These are phyloP conservation scores for Diaporthe sp. DNA, from an alignment of 2,329 filamentous ascomycete species.

Conservation along the genomic window DNA sequence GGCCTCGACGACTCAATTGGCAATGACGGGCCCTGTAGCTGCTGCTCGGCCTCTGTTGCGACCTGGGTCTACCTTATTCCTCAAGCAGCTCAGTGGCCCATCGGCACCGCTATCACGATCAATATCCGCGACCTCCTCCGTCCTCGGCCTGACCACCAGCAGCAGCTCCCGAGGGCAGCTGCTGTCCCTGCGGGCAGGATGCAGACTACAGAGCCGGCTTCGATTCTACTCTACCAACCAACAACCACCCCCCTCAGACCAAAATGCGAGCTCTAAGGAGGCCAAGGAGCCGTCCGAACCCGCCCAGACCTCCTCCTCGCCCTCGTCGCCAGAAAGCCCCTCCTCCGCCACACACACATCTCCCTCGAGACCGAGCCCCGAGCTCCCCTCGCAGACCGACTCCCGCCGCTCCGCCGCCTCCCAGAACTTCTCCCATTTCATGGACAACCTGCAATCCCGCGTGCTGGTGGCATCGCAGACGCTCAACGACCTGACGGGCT, in stretches of 20 bases:
- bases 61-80: slow-evolving; percentile 36
- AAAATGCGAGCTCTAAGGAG: slow-evolving; percentile 11
- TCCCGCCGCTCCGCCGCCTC: slow-evolving; percentile 58
- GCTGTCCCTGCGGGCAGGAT: slow-evolving; percentile 49
- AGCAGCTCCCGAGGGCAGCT: slow-evolving; percentile 19
- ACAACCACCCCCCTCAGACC: background rate
- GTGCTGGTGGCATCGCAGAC: slow-evolving; percentile 88
- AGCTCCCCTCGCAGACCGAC: slow-evolving; percentile 63
- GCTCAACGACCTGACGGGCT: slow-evolving; percentile 95
- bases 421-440: slow-evolving; percentile 74
- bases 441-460: slow-evolving; percentile 91
- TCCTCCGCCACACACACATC: slow-evolving; percentile 16
- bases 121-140: slow-evolving; percentile 18
- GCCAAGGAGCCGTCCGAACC: slow-evolving; percentile 10
- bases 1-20: slow-evolving; percentile 32
- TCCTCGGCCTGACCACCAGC: slow-evolving; percentile 34
- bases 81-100: slow-evolving; percentile 43
- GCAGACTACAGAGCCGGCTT: slow-evolving; percentile 44
- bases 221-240: slow-evolving; percentile 50
- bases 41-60: slow-evolving; percentile 41
- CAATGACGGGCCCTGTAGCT: slow-evolving; percentile 43
- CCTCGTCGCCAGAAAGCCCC: slow-evolving; percentile 35
- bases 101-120: slow-evolving; percentile 6
- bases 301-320: slow-evolving; percentile 32
- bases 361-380: slow-evolving; percentile 41